These are phyloP conservation scores for Xanthoconium separans DNA, from an alignment of 1,284 basidiomycete species.

Conservation along the genomic window DNA sequence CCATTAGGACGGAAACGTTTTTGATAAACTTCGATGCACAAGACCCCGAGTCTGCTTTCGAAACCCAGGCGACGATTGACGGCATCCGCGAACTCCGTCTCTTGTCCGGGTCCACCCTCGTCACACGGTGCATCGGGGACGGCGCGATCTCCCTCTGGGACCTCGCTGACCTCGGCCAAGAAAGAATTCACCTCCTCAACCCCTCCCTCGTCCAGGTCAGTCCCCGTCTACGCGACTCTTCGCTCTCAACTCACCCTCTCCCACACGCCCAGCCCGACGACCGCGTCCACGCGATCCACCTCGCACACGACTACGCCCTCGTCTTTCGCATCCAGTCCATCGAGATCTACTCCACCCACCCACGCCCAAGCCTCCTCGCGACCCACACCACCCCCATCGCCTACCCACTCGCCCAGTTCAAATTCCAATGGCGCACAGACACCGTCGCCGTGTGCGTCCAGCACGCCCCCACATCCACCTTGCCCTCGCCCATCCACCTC, in stretches of 20 bases:
- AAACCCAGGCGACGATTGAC: slow-evolving; percentile 33
- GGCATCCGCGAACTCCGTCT: slow-evolving; percentile 33
- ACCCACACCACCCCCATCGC: slow-evolving; percentile 24
- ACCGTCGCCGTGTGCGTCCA: slow-evolving; percentile 40
- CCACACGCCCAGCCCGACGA: slow-evolving; percentile 27
- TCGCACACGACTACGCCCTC: slow-evolving; percentile 42
- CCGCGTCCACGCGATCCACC: slow-evolving; percentile 37
- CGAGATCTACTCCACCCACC: slow-evolving; percentile 39
- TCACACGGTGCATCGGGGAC: slow-evolving; percentile 35
- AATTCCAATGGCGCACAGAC: slow-evolving; percentile 57
- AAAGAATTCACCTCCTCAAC: slow-evolving; percentile 26
- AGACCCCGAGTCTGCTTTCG: slow-evolving; percentile 39
- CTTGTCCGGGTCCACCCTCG: slow-evolving; percentile 37
- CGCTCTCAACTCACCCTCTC: background rate
- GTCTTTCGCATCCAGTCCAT: slow-evolving; percentile 40
- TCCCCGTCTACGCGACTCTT: background rate
- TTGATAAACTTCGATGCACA: slow-evolving; percentile 23
- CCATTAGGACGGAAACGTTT: slow-evolving; percentile 22
- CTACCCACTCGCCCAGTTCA: slow-evolving; percentile 44
- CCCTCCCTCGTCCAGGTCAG: slow-evolving; percentile 26
- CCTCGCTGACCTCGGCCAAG: slow-evolving; percentile 19
- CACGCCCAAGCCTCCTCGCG: slow-evolving; percentile 14
- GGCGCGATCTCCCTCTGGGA: slow-evolving; percentile 30
- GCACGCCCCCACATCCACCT: slow-evolving; percentile 6
- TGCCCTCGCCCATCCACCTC: slow-evolving; percentile 43